Base-by-base conservation (phyloP, 805 yeast genomes). In the Tetrapisispora namnaoensis region DNA sequence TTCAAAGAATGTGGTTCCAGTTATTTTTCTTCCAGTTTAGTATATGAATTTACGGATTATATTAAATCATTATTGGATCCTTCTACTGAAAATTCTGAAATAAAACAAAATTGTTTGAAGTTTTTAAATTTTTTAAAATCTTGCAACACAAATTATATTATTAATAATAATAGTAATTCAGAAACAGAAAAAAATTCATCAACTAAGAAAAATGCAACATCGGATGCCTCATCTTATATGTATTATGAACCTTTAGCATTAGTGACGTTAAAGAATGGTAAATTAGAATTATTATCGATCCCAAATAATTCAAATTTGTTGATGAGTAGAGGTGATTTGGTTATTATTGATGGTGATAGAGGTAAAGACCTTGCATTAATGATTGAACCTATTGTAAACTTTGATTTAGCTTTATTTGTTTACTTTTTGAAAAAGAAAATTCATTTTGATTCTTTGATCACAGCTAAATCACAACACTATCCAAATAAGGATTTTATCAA, bases 291-390 rank as follows among this genome's bases (percentile, higher is more conserved):
- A 30, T 70, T 83, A 38, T 80, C 87, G 2, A 77, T 80, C 34
- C 85, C 88, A 3, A 74, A 75, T 50, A 77, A 77, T 56, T 76
- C 88, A 14, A 83, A 83, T 57, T 69, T 85, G 45, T 66, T 66
- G 45, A 68, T 85, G 51, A 74, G 72, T 52, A 71, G 77, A 42
- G 72, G 77, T 49, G 93, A 86, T 64, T 71, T 85, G 59, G 85
- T 84, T 10, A 79, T 85, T 18, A 83, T 83, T 49, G 93, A 86
- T 66, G 95, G 93, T 48, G 95, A 86, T 62, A 72, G 93, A 52
- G 95, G 95, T 28, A 83, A 83, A 57, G 95, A 86, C 63, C 65
- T 86, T 53, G 91, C 82, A 10, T 76, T 80, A 76, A 79, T 85
- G 41, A 67, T 84, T 28, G 84, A 82, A 52, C 87, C 91, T 0